Conservation (phyloP, 177 flowering plant species). For the Telopea speciosissima region DNA sequence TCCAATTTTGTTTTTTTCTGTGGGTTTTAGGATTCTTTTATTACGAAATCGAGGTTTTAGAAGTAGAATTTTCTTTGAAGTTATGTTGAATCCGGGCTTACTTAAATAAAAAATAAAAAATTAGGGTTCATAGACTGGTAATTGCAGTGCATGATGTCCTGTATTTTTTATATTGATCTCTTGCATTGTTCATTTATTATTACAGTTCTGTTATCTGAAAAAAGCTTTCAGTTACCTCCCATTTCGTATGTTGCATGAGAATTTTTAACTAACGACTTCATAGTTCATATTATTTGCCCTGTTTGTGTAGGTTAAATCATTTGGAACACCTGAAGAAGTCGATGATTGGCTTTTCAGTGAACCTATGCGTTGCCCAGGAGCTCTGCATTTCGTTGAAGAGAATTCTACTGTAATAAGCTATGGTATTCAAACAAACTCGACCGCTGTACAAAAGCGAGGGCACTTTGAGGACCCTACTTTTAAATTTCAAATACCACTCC, state of each 20-base stretch:
- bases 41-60: not conserved
- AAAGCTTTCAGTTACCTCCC: too few relatives aligned
- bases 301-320: conserved; percentile 53
- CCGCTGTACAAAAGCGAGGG: conserved; percentile 54
- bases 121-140: not conserved
- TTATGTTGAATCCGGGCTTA: not conserved
- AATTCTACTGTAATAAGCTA: conserved; percentile 78
- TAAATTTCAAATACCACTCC: conserved; percentile 92
- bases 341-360: conserved; percentile 73
- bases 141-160: not conserved
- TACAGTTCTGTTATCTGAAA: too few relatives aligned
- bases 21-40: not conserved
- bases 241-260: too few relatives aligned
- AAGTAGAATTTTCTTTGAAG: not conserved
- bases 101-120: too few relatives aligned
- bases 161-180: not conserved
- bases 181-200: not conserved
- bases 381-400: conserved; percentile 66
- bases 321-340: conserved; percentile 53
- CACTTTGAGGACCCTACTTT: conserved; percentile 71
- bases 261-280: too few relatives aligned
- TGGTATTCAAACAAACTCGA: conserved; percentile 90
- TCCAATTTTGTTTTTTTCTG: not conserved
- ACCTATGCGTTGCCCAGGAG: conserved; percentile 78
- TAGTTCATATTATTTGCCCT: not conserved